Base-by-base conservation (phyloP, 225 moss, liverwort and hornwort species). In the Asterella californica region DNA sequence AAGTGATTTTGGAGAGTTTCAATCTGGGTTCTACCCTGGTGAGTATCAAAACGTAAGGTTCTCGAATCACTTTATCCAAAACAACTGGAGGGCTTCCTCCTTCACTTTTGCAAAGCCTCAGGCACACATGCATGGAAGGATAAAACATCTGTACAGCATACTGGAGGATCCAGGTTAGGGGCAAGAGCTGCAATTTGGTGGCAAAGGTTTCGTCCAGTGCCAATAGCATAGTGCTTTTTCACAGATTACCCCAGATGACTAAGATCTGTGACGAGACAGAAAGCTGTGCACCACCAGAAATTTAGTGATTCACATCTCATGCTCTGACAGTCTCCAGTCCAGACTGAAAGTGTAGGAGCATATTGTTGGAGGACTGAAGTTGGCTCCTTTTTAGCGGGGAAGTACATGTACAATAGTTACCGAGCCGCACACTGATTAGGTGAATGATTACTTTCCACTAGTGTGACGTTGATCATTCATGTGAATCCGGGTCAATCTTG, bases 1-100 rank as follows among this genome's bases (percentile, higher is more conserved):
- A 0, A 84, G 79, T 62, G 82, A 79, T 19, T 84, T 83, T 61
- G 83, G 87, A 30, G 82, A 87, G 27, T 87, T 83, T 62, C 82
- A 81, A 72, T 72, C 24, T 25, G 82, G 83, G n/a, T 76, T 81
- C 68, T 78, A 79, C 71, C 49, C 9, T 24, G 59, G 33, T 21
- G 79, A 65, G 25, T 29, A 52, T 54, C 29, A 38, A 24, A 15
- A 53, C 9, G 33, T 76, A 36, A 69, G 36, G 15, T 79, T 62
- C 6, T 38, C 59, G 18, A 42, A 59, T 38, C 76, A 76, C 27
- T 9, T 46, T 48, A 11, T 67, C 2, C 30, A 30, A 30, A 53
- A 74, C 32, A 32, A 74, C 52, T 62, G 77, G 77, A 63, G 25
- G 30, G 7, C 62, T 49, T 64, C 46, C 21, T 21, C 38, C 53